Evolutionary conservation across 2,329 filamentous ascomycete genomes (phyloP), one percentile per base, ranked within the genome.

Genomic region (Trichoderma aggressivum): DNA sequence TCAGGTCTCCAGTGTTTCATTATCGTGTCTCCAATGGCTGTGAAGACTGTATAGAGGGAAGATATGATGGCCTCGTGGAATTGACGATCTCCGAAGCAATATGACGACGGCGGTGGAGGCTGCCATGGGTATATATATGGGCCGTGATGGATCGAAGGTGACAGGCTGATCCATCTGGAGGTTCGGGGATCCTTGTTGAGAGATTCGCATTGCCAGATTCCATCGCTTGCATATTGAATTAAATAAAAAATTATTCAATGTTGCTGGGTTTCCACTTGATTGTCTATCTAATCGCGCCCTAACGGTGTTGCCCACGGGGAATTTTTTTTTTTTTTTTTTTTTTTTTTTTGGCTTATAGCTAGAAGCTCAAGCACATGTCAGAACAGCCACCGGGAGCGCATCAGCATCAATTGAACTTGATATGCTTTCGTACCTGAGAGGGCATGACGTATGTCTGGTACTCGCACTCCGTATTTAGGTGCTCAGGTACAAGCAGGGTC

Each of bases 1-100:
- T 74, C 75, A 67, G 68, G 72, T 72, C n/a, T 75, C 77, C 74
- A 78, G 75, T 76, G 50, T 75, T 76, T 75, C 71, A 55, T 75
- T 76, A 74, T 75, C 74, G 73, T 75, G 74, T 75, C 74, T 76
- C 74, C 76, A 76, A 75, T 68, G n/a, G n/a, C n/a, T n/a, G n/a
- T n/a, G n/a, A 18, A 32, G 21, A n/a, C n/a, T 28, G 16, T 43
- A 36, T 14, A 24, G 16, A 56, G 26, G 26, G 5, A 70, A 14
- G 28, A 58, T 58, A 62, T 62, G 34, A 59, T 14, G 36, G 66
- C 67, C 67, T 70, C 47, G 67, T 50, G n/a, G 21, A 36, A 58
- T 63, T 59, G 58, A 70, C 47, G 47, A 53, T 10, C 21, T 39
- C 62, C 55, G 50, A 60, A 50, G 61, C 36, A 18, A 36, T 59